Evolutionary conservation across 83 land plant genomes (phyloP).

Genomic region (Thuja plicata): DNA sequence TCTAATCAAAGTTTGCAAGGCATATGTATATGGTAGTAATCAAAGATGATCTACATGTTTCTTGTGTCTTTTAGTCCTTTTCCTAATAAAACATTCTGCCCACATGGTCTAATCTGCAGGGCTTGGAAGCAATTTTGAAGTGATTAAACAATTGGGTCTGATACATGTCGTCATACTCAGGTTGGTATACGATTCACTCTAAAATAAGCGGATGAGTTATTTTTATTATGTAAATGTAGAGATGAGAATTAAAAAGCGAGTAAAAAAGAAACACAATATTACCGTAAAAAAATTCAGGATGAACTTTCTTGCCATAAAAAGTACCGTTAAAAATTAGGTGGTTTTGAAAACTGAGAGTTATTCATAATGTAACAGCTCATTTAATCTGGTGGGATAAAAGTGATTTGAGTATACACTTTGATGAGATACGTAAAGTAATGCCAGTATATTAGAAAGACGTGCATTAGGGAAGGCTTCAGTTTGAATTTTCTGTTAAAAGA

Average conservation of each 20-base stretch:
- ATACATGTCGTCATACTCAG: neutral
- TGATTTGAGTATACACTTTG: neutral
- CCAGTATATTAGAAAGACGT: neutral
- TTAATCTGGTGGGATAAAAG: neutral
- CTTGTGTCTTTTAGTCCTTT: neutral
- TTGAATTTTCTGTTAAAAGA: neutral
- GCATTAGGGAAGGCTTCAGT: neutral
- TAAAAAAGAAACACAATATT: neutral
- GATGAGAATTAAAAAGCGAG: neutral
- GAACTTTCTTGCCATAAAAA: too few relatives aligned
- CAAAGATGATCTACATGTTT: neutral
- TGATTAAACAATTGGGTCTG: neutral
- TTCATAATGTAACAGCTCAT: too few relatives aligned
- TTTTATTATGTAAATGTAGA: neutral
- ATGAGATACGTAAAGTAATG: neutral
- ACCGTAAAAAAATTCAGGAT: too few relatives aligned
- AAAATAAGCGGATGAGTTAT: neutral
- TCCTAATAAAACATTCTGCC: neutral
- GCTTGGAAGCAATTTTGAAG: neutral
- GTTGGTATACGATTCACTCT: neutral
- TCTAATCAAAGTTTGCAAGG: neutral
- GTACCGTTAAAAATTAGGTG: too few relatives aligned
- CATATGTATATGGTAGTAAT: neutral
- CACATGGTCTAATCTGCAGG: neutral
- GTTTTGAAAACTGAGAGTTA: too few relatives aligned